Conservation (phyloP, 1,284 basidiomycete species). For the Macrocybe sp. region DNA sequence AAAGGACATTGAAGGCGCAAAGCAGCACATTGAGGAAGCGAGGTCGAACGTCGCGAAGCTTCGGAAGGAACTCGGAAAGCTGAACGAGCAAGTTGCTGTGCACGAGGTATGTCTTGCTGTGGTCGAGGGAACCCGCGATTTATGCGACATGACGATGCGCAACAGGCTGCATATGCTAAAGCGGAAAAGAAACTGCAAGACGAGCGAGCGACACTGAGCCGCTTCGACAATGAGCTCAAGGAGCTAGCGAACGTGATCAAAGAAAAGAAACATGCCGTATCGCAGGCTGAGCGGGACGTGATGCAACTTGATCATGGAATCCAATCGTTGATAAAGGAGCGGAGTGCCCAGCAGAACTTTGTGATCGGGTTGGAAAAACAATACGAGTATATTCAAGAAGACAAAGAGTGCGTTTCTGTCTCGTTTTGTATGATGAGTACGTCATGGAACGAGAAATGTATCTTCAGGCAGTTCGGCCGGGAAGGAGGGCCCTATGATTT, state of each 20-base stretch:
- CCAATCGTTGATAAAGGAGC: slow-evolving; percentile 49
- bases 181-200: slow-evolving; percentile 73
- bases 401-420: slow-evolving; percentile 63
- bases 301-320: slow-evolving; percentile 56
- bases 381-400: slow-evolving; percentile 86
- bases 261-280: slow-evolving; percentile 73
- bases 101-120: slow-evolving; percentile 40
- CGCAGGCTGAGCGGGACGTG: slow-evolving; percentile 67
- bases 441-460: slow-evolving; percentile 3
- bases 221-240: slow-evolving; percentile 86
- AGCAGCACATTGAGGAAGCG: slow-evolving; percentile 58
- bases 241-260: slow-evolving; percentile 81
- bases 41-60: slow-evolving; percentile 54
- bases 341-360: slow-evolving; percentile 35
- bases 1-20: slow-evolving; percentile 66
- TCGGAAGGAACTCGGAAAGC: slow-evolving; percentile 58
- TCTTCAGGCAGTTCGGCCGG: slow-evolving; percentile 75
- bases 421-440: not conserved
- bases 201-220: slow-evolving; percentile 81
- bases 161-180: slow-evolving; percentile 49
- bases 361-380: slow-evolving; percentile 72
- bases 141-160: slow-evolving; percentile 1
- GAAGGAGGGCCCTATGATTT: slow-evolving; percentile 85
- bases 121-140: not conserved
- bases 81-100: slow-evolving; percentile 48